Percentiles rank a stretch among this genome's conserved stretches.
Conservation (phyloP, 2,329 filamentous ascomycete genomes). For the Botrytis squamosa region DNA sequence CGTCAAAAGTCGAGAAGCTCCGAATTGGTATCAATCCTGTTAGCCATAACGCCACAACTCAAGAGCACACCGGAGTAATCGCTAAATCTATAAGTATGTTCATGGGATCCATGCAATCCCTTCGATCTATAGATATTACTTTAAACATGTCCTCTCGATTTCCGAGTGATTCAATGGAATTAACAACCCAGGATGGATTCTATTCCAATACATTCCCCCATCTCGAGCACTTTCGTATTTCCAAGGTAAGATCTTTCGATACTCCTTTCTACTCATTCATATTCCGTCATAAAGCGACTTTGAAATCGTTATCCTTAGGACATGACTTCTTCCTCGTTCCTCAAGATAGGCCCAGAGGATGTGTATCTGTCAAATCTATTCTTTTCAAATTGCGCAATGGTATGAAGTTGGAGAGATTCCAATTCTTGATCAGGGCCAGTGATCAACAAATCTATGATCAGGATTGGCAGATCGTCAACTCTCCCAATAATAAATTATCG, state of each 20-base stretch:
- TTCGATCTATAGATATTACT: slow-evolving; percentile 6
- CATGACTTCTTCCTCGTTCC: slow-evolving; percentile 8
- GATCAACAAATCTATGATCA: slow-evolving; percentile 14
- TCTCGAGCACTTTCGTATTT: slow-evolving; percentile 7
- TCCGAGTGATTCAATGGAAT: not conserved
- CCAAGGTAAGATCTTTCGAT: slow-evolving; percentile 13
- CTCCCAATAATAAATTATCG: not conserved
- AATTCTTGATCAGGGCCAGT: slow-evolving; percentile 11
- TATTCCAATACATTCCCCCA: slow-evolving; percentile 10
- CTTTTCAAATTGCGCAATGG: not conserved
- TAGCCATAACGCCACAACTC: not conserved
- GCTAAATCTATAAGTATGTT: slow-evolving; percentile 11
- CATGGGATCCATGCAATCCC: slow-evolving; percentile 10
- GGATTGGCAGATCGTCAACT: not conserved
- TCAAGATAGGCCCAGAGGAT: not conserved
- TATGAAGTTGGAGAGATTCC: slow-evolving; percentile 17
- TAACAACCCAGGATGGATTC: not conserved
- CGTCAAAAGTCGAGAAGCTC: not conserved
- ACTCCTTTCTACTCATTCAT: slow-evolving; percentile 7
- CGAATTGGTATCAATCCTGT: slow-evolving; percentile 13
- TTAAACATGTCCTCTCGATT: slow-evolving; percentile 16
- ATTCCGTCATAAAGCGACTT: not conserved
- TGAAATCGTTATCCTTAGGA: slow-evolving; percentile 14
- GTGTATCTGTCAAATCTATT: slow-evolving; percentile 7
- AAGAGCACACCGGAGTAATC: not conserved